Conservation (phyloP, 2,329 filamentous ascomycete species). For the Penicillium sp. region DNA sequence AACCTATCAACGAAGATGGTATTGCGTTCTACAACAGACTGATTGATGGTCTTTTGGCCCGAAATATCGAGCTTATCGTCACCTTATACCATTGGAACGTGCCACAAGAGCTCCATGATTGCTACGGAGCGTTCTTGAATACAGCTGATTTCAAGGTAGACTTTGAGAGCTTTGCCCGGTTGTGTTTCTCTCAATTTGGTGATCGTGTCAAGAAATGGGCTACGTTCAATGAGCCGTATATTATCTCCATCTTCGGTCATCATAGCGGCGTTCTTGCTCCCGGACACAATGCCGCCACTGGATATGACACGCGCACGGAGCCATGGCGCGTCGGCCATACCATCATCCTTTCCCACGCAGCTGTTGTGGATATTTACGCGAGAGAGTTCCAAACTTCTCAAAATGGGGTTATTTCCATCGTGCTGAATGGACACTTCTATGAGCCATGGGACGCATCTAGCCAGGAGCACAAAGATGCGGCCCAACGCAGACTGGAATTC, state of each 20-base stretch:
- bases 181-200: constrained; percentile 41
- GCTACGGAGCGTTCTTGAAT: neutral
- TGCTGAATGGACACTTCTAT: constrained; percentile 34
- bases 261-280: neutral
- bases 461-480: constrained; percentile 25
- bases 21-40: constrained; percentile 5
- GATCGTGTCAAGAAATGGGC: constrained; percentile 42
- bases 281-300: neutral
- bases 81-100: neutral
- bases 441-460: constrained; percentile 36
- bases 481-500: constrained; percentile 30
- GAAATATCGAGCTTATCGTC: neutral
- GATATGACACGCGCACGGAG: neutral
- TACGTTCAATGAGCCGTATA: constrained; percentile 45
- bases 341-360: neutral
- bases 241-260: constrained; percentile 40
- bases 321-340: neutral
- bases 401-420: neutral
- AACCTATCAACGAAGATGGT: constrained; percentile 7
- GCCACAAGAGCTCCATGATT: neutral
- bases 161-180: constrained; percentile 34
- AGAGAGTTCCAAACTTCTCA: neutral
- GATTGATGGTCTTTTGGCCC: constrained; percentile 1
- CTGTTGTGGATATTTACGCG: neutral
- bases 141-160: neutral